These are phyloP conservation scores for Drechslerella dactyloides DNA, from an alignment of 2,329 filamentous ascomycete genomes.

Conservation along the genomic window DNA sequence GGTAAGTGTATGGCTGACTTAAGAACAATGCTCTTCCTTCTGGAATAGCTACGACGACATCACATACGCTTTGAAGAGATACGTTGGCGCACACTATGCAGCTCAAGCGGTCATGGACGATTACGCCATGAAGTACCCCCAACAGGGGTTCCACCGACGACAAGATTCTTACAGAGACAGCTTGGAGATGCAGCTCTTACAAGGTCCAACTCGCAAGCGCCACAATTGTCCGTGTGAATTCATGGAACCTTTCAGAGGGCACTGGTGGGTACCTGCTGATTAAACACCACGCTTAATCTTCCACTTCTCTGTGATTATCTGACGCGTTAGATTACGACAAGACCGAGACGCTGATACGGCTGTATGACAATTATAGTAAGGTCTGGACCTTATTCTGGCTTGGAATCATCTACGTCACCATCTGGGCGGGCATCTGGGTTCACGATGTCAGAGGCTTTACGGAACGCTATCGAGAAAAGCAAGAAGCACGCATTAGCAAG, in stretches of 20 bases:
- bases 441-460: background rate
- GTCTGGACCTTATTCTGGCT: background rate
- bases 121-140: background rate
- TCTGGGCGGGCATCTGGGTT: background rate
- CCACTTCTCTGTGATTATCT: background rate
- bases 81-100: too few relatives aligned
- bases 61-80: too few relatives aligned
- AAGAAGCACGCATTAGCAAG: background rate
- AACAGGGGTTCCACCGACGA: background rate
- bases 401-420: background rate
- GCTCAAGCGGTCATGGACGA: background rate
- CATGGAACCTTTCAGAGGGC: constrained; percentile 2
- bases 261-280: background rate
- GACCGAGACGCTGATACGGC: background rate
- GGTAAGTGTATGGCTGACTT: too few relatives aligned
- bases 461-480: background rate
- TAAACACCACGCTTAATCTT: background rate
- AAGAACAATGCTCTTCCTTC: too few relatives aligned
- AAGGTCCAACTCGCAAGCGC: background rate
- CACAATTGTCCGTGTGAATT: background rate
- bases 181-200: background rate
- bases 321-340: background rate
- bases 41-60: too few relatives aligned
- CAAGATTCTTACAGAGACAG: background rate
- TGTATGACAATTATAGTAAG: background rate